phyloP scores from a whole-genome alignment of 2,329 filamentous ascomycete genomes.

The Tympanopsis confertula region DNA sequence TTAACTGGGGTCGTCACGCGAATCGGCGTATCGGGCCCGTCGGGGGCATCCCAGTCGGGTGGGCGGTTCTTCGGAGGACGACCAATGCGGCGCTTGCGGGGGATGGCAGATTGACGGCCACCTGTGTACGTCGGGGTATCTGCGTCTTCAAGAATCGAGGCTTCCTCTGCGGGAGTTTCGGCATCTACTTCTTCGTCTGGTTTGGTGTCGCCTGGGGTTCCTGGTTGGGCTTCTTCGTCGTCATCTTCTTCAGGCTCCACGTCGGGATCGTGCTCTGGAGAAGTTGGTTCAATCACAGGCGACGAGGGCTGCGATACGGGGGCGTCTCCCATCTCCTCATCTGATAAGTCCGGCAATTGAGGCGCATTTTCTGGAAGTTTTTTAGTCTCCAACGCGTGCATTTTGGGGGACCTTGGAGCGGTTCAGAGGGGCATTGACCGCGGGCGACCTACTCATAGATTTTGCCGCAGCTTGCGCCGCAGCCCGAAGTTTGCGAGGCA shows the following conservation, averaged over 20 bases:
- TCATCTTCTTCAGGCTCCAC: constrained; percentile 17
- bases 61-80: constrained; percentile 76
- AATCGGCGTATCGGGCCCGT: constrained; percentile 28
- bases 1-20: constrained; percentile 34
- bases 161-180: constrained; percentile 3
- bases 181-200: constrained; percentile 6
- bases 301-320: not conserved
- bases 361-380: constrained; percentile 1
- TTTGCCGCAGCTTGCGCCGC: not conserved
- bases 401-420: no score
- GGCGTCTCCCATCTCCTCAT: not conserved
- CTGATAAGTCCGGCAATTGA: not conserved
- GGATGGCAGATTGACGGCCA: constrained; percentile 49
- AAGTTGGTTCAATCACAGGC: constrained; percentile 15
- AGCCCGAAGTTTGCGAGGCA: not conserved
- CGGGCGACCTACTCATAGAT: not conserved
- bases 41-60: constrained; percentile 58
- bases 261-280: constrained; percentile 22
- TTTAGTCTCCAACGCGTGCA: no score
- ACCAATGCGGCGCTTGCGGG: constrained; percentile 66
- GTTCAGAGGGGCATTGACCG: no score
- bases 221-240: constrained; percentile 27
- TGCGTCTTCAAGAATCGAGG: constrained; percentile 22
- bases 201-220: not conserved
- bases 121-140: constrained; percentile 30